phyloP scores from a whole-genome alignment of 345 rosid genomes.

The Arabis hirsuta region DNA sequence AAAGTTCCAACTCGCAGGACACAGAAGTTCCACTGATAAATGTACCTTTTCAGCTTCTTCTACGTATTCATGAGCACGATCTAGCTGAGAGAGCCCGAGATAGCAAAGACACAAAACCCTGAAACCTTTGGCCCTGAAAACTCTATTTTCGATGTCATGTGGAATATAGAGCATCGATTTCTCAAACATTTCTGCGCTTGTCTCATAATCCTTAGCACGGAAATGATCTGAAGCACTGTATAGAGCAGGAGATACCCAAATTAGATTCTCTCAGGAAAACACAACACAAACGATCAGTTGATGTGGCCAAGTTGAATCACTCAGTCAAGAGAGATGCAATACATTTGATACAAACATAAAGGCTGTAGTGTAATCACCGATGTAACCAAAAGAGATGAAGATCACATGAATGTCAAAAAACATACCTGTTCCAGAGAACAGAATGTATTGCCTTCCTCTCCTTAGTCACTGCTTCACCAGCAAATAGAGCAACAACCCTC shows the following conservation, averaged over 20 bases:
- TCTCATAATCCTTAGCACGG: conserved; percentile 72
- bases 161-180: conserved; percentile 93
- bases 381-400: conserved; percentile 8
- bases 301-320: conserved; percentile 3
- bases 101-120: conserved; percentile 93
- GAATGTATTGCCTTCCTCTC: conserved; percentile 86
- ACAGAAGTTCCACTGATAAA: background rate
- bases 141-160: conserved; percentile 65
- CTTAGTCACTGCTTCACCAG: conserved; percentile 54
- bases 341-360: conserved; percentile 13
- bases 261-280: conserved; percentile 21
- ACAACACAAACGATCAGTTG: conserved; percentile 7
- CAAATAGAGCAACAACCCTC: conserved; percentile 79
- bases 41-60: conserved; percentile 89
- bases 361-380: background rate
- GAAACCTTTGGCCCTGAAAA: conserved; percentile 85
- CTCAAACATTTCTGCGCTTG: conserved; percentile 89
- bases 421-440: conserved; percentile 89
- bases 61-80: conserved; percentile 87
- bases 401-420: conserved; percentile 7
- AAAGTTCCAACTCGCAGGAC: conserved; percentile 1
- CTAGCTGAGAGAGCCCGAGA: conserved; percentile 78
- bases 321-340: conserved; percentile 2
- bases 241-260: conserved; percentile 33
- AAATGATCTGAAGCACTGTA: conserved; percentile 81